A percentile compares a stretch with the other conserved stretches of the same genome.
These are phyloP conservation scores for Salix purpurea DNA, from an alignment of 345 rosid genomes.

Conservation along the genomic window DNA sequence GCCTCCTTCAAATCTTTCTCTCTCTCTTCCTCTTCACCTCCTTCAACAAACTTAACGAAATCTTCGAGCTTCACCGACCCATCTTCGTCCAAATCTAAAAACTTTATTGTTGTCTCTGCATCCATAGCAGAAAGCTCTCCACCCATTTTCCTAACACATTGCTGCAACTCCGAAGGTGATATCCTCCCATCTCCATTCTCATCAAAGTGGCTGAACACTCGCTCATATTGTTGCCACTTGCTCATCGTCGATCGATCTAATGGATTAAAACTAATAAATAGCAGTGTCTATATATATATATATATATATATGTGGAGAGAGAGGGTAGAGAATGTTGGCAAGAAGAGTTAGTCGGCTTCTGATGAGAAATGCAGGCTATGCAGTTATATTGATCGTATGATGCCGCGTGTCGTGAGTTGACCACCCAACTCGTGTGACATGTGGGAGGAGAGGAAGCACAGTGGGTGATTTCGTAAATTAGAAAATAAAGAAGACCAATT, in stretches of 20 bases:
- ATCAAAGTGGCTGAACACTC: slow-evolving; percentile 21
- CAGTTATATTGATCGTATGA: too few relatives aligned
- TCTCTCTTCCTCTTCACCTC: slow-evolving; percentile 25
- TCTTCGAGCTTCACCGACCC: slow-evolving; percentile 23
- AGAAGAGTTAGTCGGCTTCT: too few relatives aligned
- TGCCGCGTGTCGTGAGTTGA: too few relatives aligned
- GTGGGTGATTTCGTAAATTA: too few relatives aligned
- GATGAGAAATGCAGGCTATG: too few relatives aligned
- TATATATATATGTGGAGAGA: too few relatives aligned
- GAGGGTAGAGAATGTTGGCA: too few relatives aligned
- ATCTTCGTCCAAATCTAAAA: slow-evolving; percentile 22
- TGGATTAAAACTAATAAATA: not conserved
- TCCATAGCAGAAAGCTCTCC: slow-evolving; percentile 13
- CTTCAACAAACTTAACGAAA: slow-evolving; percentile 20
- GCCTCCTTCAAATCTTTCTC: slow-evolving; percentile 18
- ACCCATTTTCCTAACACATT: slow-evolving; percentile 8
- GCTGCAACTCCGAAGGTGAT: slow-evolving; percentile 14
- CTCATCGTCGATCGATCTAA: not conserved
- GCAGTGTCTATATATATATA: too few relatives aligned
- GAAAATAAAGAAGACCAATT: too few relatives aligned
- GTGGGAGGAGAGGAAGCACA: too few relatives aligned
- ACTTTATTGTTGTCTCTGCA: slow-evolving; percentile 19
- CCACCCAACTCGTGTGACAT: too few relatives aligned
- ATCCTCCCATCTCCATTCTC: slow-evolving; percentile 26
- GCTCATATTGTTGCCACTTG: slow-evolving; percentile 9